phyloP scores from a whole-genome alignment of 2,329 filamentous ascomycete species.

The Pestalotiopsis sp. region DNA sequence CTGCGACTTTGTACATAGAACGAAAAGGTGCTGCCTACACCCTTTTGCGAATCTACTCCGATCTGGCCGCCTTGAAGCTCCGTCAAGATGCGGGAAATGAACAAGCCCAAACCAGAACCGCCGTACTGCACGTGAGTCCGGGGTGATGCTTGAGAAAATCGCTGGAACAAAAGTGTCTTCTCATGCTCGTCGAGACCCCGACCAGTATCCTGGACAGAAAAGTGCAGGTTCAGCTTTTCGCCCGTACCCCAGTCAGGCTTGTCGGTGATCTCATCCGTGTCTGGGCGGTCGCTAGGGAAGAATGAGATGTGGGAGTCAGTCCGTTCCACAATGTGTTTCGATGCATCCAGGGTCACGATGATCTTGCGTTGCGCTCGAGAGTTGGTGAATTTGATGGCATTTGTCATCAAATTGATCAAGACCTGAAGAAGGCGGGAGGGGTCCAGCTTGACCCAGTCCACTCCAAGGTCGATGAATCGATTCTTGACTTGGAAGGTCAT shows the following conservation, averaged over 20 bases:
- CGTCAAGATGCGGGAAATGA: constrained; percentile 74
- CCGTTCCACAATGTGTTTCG: constrained; percentile 47
- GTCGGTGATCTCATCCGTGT: constrained; percentile 47
- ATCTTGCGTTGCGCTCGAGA: constrained; percentile 61
- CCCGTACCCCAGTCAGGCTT: constrained; percentile 70
- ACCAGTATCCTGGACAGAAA: constrained; percentile 72
- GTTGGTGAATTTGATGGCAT: constrained; percentile 66
- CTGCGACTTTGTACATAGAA: constrained; percentile 74
- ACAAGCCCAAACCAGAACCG: constrained; percentile 69
- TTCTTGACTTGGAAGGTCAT: constrained; percentile 69
- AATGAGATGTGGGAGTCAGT: constrained; percentile 43
- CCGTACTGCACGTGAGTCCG: constrained; percentile 73
- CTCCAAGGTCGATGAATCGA: constrained; percentile 61
- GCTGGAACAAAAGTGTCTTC: constrained; percentile 65
- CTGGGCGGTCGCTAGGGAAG: constrained; percentile 44
- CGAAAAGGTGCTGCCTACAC: constrained; percentile 71
- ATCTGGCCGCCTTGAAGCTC: constrained; percentile 79
- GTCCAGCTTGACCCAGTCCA: constrained; percentile 75
- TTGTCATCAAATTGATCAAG: constrained; percentile 73
- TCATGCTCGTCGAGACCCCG: constrained; percentile 65
- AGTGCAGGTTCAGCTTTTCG: constrained; percentile 70
- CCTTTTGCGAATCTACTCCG: constrained; percentile 66
- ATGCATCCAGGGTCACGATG: constrained; percentile 64
- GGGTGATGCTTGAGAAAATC: constrained; percentile 68
- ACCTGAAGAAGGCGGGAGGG: constrained; percentile 74